These are phyloP conservation scores for Vicia sativa DNA, from an alignment of 306 rosid genomes.

Conservation along the genomic window DNA sequence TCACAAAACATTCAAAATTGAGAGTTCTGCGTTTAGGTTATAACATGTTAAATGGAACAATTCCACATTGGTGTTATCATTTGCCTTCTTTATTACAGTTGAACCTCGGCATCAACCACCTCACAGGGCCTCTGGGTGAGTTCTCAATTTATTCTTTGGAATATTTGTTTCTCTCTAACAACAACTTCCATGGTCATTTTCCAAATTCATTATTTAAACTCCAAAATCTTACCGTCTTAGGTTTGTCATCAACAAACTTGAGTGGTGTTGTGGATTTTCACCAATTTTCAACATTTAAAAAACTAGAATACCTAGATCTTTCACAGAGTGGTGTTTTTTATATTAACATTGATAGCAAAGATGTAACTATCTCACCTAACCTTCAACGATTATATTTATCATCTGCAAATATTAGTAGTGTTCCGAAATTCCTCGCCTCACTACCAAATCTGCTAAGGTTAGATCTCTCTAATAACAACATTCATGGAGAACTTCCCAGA, in stretches of 20 bases:
- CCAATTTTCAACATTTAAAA: background rate
- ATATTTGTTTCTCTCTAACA: background rate
- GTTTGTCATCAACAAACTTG: conserved; percentile 19
- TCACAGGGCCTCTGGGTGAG: background rate
- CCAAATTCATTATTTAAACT: conserved; percentile 36
- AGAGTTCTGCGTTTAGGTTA: fast-evolving
- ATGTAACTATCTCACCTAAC: background rate
- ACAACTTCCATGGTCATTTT: conserved; percentile 35
- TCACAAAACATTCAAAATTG: background rate
- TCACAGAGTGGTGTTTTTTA: background rate
- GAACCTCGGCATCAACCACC: fast-evolving
- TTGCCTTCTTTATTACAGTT: background rate
- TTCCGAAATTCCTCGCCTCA: too few relatives aligned
- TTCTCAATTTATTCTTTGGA: conserved; percentile 1
- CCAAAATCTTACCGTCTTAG: fast-evolving
- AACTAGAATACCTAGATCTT: fast-evolving
- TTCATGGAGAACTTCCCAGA: too few relatives aligned
- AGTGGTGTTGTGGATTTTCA: conserved; percentile 14
- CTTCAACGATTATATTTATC: fast-evolving
- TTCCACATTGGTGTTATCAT: conserved; percentile 16
- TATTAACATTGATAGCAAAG: background rate
- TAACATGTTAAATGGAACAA: conserved; percentile 39
- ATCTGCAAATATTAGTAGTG: too few relatives aligned
- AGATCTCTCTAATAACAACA: too few relatives aligned
- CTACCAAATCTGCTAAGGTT: too few relatives aligned